These are phyloP conservation scores for Sugiyamaella castrensis DNA, from an alignment of 1,139 yeast species.

Conservation along the genomic window DNA sequence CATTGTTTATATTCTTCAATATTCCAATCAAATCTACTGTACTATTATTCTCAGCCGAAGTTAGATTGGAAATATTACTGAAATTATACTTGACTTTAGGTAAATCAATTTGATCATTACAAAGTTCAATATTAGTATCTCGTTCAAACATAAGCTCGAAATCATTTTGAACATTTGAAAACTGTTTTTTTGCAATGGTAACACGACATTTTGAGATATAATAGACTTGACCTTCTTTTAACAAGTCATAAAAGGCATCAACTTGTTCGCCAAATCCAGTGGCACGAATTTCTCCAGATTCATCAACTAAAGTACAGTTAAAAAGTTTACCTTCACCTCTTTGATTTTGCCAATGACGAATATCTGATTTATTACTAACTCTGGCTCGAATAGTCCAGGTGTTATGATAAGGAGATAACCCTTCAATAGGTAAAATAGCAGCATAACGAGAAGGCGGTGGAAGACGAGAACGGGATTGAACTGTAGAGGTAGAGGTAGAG, in stretches of 20 bases:
- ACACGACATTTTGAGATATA: constrained; percentile 80
- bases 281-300: constrained; percentile 94
- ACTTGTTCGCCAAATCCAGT: constrained; percentile 91
- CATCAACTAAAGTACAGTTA: constrained; percentile 84
- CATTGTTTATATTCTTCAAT: constrained; percentile 69
- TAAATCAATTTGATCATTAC: constrained; percentile 58
- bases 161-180: constrained; percentile 79
- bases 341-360: constrained; percentile 83
- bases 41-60: constrained; percentile 60
- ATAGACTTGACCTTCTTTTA: constrained; percentile 89
- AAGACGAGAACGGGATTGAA: neutral
- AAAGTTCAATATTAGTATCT: constrained; percentile 72
- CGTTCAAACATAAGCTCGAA: constrained; percentile 82
- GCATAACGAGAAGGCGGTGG: neutral
- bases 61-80: constrained; percentile 63
- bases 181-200: constrained; percentile 80
- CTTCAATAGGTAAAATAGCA: constrained; percentile 68
- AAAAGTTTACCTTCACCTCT: constrained; percentile 89
- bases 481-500: neutral
- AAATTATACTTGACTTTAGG: constrained; percentile 81
- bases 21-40: constrained; percentile 82
- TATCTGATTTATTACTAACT: constrained; percentile 81
- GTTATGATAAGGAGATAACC: constrained; percentile 85
- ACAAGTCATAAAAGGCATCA: constrained; percentile 65
- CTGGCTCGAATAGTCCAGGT: constrained; percentile 93